Evolutionary conservation across 441 rosid genomes (phyloP), one percentile per base, ranked within the genome.

Genomic region (Bocquillonia castaneifolia): DNA sequence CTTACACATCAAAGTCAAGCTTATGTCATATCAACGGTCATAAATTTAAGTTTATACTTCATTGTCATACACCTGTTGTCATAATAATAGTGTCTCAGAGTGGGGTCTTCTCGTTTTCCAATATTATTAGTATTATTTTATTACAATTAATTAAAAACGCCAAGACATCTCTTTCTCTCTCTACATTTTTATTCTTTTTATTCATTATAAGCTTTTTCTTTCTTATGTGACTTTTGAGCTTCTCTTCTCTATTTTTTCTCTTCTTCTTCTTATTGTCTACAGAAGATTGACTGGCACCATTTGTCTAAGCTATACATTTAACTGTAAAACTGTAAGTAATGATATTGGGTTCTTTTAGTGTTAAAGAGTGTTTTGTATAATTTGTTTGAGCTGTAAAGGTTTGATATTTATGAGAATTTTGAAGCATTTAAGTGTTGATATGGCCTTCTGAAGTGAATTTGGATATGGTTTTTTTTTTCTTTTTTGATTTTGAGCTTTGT

Each of bases 211-310:
- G n/a, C 67, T 66, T 42, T 44, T 67, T 69, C 44, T 72, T 72
- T 34, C 45, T 67, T 72, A 42, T 75, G 72, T 18, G 81, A 77
- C 81, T 74, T 80, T 80, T 74, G 74, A 70, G 82, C 70, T 78
- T 74, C 84, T 77, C 76, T 61, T 61, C 63, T 54, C 68, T 61
- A 70, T 78, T 5, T 32, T n/a, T n/a, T n/a, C n/a, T n/a, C n/a
- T n/a, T n/a, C n/a, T n/a, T n/a, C n/a, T n/a, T 56, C n/a, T 56
- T 20, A 15, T 4, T 40, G 78, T 79, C 76, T 70, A 47, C 54
- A 22, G 72, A 63, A 42, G 58, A 60, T n/a, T n/a, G n/a, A n/a
- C 79, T 73, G 75, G 64, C 58, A 58, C 74, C 69, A 66, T 56
- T 20, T 22, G 50, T 63, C 72, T 29, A 57, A 50, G 72, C 56